Evolutionary conservation across 805 yeast genomes (phyloP).

Genomic region (Wickerhamiella brachini): DNA sequence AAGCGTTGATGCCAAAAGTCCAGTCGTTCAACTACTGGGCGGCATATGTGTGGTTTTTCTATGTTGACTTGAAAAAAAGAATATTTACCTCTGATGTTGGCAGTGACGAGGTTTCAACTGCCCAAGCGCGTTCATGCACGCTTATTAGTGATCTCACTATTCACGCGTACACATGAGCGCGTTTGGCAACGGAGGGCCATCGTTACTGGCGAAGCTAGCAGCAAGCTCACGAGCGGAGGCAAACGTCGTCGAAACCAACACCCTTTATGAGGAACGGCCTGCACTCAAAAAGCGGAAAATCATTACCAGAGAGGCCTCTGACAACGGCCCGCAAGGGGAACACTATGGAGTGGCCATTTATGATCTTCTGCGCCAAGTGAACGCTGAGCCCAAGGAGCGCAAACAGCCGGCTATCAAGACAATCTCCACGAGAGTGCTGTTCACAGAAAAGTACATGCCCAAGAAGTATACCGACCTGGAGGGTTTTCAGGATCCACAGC

Average conservation of each 20-base stretch:
- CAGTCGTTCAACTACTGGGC: no score
- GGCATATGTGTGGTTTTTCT: no score
- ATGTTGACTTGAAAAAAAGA: no score
- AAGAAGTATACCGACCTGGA: constrained; percentile 46
- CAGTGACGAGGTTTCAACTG: no score
- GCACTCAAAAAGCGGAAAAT: not conserved
- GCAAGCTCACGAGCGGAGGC: not conserved
- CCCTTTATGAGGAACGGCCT: not conserved
- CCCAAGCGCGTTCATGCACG: not conserved
- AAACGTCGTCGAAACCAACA: not conserved
- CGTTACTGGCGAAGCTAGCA: not conserved
- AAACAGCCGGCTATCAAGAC: not conserved
- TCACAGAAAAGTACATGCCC: constrained; percentile 64
- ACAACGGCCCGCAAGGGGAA: not conserved
- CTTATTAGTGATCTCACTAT: not conserved
- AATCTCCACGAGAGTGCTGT: constrained; percentile 12
- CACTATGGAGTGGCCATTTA: constrained; percentile 16
- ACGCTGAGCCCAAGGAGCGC: not conserved
- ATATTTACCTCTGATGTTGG: no score
- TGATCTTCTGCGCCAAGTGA: constrained; percentile 3
- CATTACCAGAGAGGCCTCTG: not conserved
- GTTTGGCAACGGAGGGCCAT: not conserved
- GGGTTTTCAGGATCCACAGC: constrained; percentile 54
- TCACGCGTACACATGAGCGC: not conserved
- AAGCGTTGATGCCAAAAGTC: no score